Conservation (phyloP, 2,329 filamentous ascomycete genomes). For the Alternaria gaisen region DNA sequence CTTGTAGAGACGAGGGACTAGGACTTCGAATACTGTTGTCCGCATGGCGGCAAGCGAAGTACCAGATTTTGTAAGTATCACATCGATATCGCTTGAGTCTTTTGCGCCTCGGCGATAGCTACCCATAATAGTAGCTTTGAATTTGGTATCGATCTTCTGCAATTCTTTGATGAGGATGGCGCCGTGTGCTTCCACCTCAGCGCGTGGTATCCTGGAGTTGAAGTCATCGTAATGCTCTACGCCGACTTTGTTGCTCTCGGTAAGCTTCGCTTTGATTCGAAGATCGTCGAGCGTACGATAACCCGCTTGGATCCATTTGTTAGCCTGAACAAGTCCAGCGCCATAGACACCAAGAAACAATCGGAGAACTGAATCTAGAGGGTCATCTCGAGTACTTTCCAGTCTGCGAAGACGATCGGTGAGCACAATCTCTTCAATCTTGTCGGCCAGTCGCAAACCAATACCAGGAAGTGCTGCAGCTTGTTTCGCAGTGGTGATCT, state of each 20-base stretch:
- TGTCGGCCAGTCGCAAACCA: slow-evolving; percentile 76
- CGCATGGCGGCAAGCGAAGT: slow-evolving; percentile 65
- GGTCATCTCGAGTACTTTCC: slow-evolving; percentile 73
- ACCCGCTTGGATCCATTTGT: slow-evolving; percentile 79
- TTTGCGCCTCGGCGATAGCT: slow-evolving; percentile 83
- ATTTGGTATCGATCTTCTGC: slow-evolving; percentile 65
- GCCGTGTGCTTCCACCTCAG: slow-evolving; percentile 76
- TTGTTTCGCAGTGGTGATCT: slow-evolving; percentile 73
- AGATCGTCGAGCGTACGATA: slow-evolving; percentile 79
- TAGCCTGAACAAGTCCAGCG: slow-evolving; percentile 74
- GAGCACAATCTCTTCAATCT: slow-evolving; percentile 87
- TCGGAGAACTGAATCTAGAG: slow-evolving; percentile 70
- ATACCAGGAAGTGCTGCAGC: slow-evolving; percentile 74
- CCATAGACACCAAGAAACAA: slow-evolving; percentile 82
- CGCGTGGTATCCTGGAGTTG: slow-evolving; percentile 77
- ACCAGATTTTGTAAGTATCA: slow-evolving; percentile 77
- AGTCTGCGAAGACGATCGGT: slow-evolving; percentile 77
- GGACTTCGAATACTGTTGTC: slow-evolving; percentile 66
- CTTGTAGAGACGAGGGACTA: slow-evolving; percentile 69
- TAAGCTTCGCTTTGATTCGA: slow-evolving; percentile 67
- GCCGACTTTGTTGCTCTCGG: slow-evolving; percentile 75
- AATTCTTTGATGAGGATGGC: slow-evolving; percentile 69
- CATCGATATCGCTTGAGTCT: slow-evolving; percentile 82
- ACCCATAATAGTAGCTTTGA: slow-evolving; percentile 79
- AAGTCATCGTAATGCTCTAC: slow-evolving; percentile 84